Evolutionary conservation across 495 filamentous ascomycete species (phyloP).

Genomic region (Penicillium simplicissimum): DNA sequence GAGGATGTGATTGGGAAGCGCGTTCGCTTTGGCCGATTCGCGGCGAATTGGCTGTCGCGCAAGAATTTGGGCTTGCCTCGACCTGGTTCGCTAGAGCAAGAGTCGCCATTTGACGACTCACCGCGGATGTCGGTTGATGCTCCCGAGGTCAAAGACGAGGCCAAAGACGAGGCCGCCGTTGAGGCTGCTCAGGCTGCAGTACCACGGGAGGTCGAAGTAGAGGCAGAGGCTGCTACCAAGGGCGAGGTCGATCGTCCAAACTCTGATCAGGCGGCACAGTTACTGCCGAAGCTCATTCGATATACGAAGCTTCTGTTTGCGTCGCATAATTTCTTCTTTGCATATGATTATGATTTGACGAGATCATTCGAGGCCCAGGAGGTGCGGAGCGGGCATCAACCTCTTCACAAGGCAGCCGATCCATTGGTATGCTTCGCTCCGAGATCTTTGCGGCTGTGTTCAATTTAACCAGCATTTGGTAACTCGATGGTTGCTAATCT

Average conservation of each 20-base stretch:
- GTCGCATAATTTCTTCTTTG: conserved; percentile 84
- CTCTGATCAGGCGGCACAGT: conserved; percentile 35
- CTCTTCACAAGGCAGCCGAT: conserved; percentile 74
- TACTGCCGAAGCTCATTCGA: conserved; percentile 81
- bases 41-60: conserved; percentile 84
- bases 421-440: conserved; percentile 53
- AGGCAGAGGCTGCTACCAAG: conserved; percentile 17
- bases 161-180: conserved; percentile 10
- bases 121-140: conserved; percentile 16
- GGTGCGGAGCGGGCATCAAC: conserved; percentile 43
- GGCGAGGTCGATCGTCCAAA: conserved; percentile 32
- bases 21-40: conserved; percentile 83
- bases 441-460: background rate
- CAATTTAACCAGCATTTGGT: background rate
- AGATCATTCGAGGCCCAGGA: conserved; percentile 56
- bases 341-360: conserved; percentile 90
- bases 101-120: conserved; percentile 27
- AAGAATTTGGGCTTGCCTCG: conserved; percentile 66
- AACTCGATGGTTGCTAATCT: conserved; percentile 19
- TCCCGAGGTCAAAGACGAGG: conserved; percentile 16
- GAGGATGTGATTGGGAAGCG: conserved; percentile 80
- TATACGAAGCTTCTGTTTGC: conserved; percentile 80
- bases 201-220: conserved; percentile 25
- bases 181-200: conserved; percentile 10
- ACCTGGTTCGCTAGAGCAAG: conserved; percentile 32